Evolutionary conservation across 306 rosid genomes (phyloP), one percentile per base, ranked within the genome.

Genomic region (Gynostemma pentaphyllum): DNA sequence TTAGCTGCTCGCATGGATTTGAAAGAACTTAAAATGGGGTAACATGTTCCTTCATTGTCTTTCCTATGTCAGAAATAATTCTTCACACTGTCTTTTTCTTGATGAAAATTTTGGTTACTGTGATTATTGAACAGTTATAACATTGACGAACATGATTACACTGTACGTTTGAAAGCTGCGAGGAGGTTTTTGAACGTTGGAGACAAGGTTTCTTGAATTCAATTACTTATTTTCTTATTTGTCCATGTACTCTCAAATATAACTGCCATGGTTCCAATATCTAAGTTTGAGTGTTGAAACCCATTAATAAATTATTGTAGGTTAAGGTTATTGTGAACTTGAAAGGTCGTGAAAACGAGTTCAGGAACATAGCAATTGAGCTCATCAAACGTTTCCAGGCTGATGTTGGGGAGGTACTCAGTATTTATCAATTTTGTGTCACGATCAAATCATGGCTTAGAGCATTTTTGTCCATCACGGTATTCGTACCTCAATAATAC

Each of bases 1-100:
- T 30, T 75, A 94, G 99, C 97, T 16, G 83, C 10, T 70, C 95
- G 99, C 68, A 85, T 89, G 99, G 97, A 84, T 80, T 74, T 88
- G 89, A 94, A 94, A 80, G 99, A 89, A 86, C 90, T 94, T 67
- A 94, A 94, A 79, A 94, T 94, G 99, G 99, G 99, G 95, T 94
- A 85, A 74, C 41, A 48, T 72, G 66, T 70, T 23, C 64, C 39
- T 49, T 36, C 29, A 50, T 74, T 55, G 45, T 66, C 21, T 53
- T 27, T 2, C 10, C 64, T 19, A 29, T 63, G 12, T 60, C 46
- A 36, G 45, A 39, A 40, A 22, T 21, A 61, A 7, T 22, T 59
- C 7, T 37, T 30, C 49, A 24, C 47, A 23, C 5, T 27, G 6
- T 39, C 37, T 30, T 40, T 23, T 61, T 14, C 66, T 24, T 46